A percentile compares a stretch with the other conserved stretches of the same genome.
Conservation (phyloP, 208 protist species). For the Trypanosoma lewisi region DNA sequence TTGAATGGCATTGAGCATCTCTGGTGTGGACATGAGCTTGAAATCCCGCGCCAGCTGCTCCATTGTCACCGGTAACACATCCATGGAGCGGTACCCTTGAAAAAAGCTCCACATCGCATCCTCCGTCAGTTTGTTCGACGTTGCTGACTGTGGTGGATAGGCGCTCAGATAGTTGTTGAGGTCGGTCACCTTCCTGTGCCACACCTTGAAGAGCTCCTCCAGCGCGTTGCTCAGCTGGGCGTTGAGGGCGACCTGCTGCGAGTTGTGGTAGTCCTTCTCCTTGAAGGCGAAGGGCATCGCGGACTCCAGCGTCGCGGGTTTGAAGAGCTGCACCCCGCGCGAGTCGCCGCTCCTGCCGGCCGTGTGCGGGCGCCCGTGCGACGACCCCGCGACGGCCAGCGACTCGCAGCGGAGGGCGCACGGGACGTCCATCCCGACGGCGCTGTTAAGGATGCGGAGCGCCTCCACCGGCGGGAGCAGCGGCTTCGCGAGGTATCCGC, state of each 20-base stretch:
- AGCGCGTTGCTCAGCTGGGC: slow-evolving; percentile 62
- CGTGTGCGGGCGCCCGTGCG: background rate
- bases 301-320: slow-evolving; percentile 30
- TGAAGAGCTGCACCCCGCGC: slow-evolving; percentile 20
- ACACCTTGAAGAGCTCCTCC: slow-evolving; percentile 48
- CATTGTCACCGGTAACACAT: slow-evolving; percentile 39
- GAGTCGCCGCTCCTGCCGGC: background rate
- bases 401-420: slow-evolving; percentile 16
- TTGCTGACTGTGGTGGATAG: slow-evolving; percentile 39
- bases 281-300: slow-evolving; percentile 50
- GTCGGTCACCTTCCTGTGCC: slow-evolving; percentile 42
- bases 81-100: slow-evolving; percentile 55
- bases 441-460: slow-evolving; percentile 50
- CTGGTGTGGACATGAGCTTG: slow-evolving; percentile 39
- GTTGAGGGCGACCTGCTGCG: slow-evolving; percentile 76
- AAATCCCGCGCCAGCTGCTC: slow-evolving; percentile 41
- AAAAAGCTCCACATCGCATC: slow-evolving; percentile 52
- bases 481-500: slow-evolving; percentile 64
- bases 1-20: slow-evolving; percentile 31
- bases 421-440: slow-evolving; percentile 53
- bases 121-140: slow-evolving; percentile 33
- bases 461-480: slow-evolving; percentile 49
- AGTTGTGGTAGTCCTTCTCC: slow-evolving; percentile 66
- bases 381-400: background rate
- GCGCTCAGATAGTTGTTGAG: slow-evolving; percentile 34